Conservation (phyloP, 2,329 filamentous ascomycete species). For the Paraconiothyrium brasiliense region DNA sequence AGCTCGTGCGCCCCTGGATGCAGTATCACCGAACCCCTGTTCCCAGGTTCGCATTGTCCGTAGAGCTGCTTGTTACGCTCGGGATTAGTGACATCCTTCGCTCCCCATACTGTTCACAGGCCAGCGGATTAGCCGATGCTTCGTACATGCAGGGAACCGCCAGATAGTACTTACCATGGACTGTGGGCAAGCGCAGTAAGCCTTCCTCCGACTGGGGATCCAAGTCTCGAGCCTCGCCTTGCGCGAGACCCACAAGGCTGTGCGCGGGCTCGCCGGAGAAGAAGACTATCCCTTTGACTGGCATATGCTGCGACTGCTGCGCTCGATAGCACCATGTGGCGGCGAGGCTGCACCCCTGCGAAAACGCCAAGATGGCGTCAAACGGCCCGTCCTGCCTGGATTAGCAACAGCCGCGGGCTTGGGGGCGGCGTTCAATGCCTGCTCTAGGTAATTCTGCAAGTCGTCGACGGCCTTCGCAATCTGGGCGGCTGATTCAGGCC, state of each 20-base stretch:
- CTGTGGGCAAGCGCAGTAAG: neutral
- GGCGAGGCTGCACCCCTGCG: neutral
- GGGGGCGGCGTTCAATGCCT: neutral
- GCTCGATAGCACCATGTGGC: slow-evolving; percentile 3
- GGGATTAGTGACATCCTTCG: slow-evolving; percentile 1
- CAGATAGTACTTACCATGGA: neutral
- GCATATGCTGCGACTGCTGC: neutral
- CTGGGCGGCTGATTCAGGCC: neutral
- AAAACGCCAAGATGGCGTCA: slow-evolving; percentile 8
- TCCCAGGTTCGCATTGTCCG: neutral
- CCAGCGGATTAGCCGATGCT: neutral
- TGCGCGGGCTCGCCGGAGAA: slow-evolving; percentile 3
- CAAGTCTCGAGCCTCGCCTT: neutral
- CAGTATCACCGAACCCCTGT: neutral
- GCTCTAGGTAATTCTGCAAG: neutral
- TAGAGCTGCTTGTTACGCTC: slow-evolving; percentile 5
- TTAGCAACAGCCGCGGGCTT: neutral
- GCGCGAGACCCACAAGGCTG: neutral
- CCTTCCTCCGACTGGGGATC: neutral
- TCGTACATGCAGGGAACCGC: neutral
- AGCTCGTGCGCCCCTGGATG: slow-evolving; percentile 5
- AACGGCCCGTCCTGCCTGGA: slow-evolving; percentile 1
- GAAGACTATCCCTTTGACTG: neutral
- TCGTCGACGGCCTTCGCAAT: neutral
- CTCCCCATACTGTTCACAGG: neutral